Evolutionary conservation across 495 filamentous ascomycete species (phyloP).

Genomic region (Acidiella bohemica): DNA sequence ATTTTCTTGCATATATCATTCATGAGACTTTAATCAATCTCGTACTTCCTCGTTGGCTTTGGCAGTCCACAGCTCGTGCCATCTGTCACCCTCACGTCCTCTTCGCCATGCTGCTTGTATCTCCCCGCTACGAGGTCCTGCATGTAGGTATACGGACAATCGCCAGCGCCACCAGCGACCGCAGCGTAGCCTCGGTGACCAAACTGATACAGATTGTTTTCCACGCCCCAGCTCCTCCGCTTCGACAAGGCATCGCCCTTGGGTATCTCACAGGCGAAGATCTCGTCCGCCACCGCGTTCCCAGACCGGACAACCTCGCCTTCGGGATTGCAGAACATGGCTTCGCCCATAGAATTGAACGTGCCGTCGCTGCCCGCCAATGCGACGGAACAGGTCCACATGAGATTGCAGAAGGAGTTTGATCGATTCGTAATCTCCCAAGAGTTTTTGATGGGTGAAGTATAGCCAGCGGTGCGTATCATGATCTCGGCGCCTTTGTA

Average conservation of each 20-base stretch:
- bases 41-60: constrained; percentile 4
- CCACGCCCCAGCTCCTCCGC: constrained; percentile 13
- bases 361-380: constrained; percentile 17
- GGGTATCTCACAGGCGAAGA: constrained; percentile 15
- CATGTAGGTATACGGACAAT: constrained; percentile 20
- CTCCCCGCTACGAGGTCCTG: constrained; percentile 12
- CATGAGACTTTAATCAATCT: neutral
- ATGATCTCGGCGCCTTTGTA: constrained; percentile 17
- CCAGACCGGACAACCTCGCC: constrained; percentile 12
- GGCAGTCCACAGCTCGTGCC: constrained; percentile 10
- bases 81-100: constrained; percentile 11
- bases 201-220: constrained; percentile 19
- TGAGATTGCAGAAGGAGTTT: constrained; percentile 16
- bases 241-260: constrained; percentile 10
- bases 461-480: constrained; percentile 16
- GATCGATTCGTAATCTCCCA: constrained; percentile 19
- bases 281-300: constrained; percentile 9
- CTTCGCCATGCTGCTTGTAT: constrained; percentile 15
- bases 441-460: constrained; percentile 12
- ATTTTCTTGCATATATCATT: neutral
- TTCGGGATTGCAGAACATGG: constrained; percentile 17
- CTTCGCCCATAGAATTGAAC: constrained; percentile 16
- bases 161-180: constrained; percentile 11
- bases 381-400: constrained; percentile 17
- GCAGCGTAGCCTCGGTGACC: constrained; percentile 14